Evolutionary conservation across 2,329 filamentous ascomycete genomes (phyloP), one percentile per base, ranked within the genome.

Genomic region (Phialophora tarda): DNA sequence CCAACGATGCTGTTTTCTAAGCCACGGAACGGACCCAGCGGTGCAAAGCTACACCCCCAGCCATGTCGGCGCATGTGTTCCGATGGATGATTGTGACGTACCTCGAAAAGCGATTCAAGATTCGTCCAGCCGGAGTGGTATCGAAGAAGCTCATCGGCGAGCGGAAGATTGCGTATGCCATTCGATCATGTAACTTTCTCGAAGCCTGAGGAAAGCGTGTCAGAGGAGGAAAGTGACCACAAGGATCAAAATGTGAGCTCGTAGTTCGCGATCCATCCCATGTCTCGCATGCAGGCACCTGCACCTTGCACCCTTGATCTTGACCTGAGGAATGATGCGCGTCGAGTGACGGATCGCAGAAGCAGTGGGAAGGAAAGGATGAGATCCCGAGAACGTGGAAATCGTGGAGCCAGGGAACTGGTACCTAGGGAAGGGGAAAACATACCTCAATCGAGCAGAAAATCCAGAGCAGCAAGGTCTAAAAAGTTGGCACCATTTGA

Each of bases 81-180:
- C 23, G 11, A 28, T 24, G n/a, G 5, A 26, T 6, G 48, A 28
- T 26, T 23, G 28, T 30, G 56, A 81, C 87, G 70, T 78, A 91
- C 89, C 90, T 96, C 17, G 94, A 98, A 78, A 99, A 99, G 62
- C 95, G 87, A 78, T 99, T 99, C 66, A 99, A 83, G 74, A 99
- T 97, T 64, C 96, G 89, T n/a, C 95, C 95, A 69, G 93, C 90
- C 2, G 95, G 95, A 1, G 95, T 99, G 0, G 93, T 97, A 77
- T 99, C 96, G 73, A 99, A 99, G 81, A 99, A 99, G 73, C 89
- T 95, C 95, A 99, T 99, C 62, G 95, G 96, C 44, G 93, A 96
- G 72, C 95, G 87, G 85, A 99, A 99, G 73, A 98, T 97, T 21
- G 95, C 93, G 74, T 91, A 95, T 51, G 94, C 94, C 95, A 99